phyloP scores from a whole-genome alignment of 352 stramenopile genomes.

The Pythium pectinolyticum region DNA sequence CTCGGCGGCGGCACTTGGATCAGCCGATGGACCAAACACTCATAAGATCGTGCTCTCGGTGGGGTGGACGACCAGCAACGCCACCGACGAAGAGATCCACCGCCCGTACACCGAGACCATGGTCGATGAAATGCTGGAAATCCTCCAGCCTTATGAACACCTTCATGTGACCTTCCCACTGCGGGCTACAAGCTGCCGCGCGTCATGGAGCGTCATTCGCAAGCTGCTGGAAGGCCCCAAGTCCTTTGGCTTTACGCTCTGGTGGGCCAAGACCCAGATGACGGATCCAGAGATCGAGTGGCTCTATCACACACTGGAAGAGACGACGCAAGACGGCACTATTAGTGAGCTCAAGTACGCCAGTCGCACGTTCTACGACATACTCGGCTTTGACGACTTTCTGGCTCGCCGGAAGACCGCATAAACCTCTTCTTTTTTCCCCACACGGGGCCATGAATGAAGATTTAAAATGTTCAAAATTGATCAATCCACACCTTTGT shows the following conservation, averaged over 20 bases:
- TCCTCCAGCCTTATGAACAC: slow-evolving; percentile 44
- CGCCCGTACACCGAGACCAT: slow-evolving; percentile 54
- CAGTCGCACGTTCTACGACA: slow-evolving; percentile 70
- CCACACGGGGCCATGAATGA: no score
- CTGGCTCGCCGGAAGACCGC: slow-evolving; percentile 31
- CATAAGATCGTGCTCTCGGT: slow-evolving; percentile 75
- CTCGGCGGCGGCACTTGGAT: slow-evolving; percentile 36
- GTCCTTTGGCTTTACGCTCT: slow-evolving; percentile 68
- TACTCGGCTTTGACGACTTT: slow-evolving; percentile 62
- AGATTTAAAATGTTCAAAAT: background rate
- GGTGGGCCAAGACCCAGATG: slow-evolving; percentile 65
- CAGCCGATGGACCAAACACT: slow-evolving; percentile 31
- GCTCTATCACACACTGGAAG: slow-evolving; percentile 58
- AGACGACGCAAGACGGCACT: slow-evolving; percentile 7
- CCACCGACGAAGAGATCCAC: slow-evolving; percentile 47
- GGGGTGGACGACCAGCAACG: slow-evolving; percentile 67
- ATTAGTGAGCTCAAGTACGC: slow-evolving; percentile 25
- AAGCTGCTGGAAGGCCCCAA: slow-evolving; percentile 33
- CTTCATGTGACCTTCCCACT: slow-evolving; percentile 67
- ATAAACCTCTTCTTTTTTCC: no score
- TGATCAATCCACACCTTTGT: background rate
- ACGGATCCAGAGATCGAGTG: slow-evolving; percentile 53
- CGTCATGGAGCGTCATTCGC: slow-evolving; percentile 53
- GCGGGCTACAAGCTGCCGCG: slow-evolving; percentile 54
- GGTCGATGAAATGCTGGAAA: slow-evolving; percentile 55